Evolutionary conservation across 768 basidiomycete genomes (phyloP), one percentile per base, ranked within the genome.

Genomic region (Lentinus tigrinus): DNA sequence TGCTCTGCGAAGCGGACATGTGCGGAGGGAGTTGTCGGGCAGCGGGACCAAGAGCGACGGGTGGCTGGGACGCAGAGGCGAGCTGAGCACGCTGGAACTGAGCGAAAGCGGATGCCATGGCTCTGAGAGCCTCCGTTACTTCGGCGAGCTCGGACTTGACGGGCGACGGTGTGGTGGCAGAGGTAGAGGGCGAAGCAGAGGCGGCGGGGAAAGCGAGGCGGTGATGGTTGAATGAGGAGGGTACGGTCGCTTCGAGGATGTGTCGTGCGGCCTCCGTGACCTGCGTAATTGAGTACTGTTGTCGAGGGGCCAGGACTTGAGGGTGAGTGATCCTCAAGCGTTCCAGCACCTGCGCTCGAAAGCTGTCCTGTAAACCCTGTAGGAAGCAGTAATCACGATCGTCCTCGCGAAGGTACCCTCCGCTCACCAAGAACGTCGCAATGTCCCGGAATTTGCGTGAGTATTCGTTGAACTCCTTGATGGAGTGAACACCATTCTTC

Each of bases 351-450:
- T 19, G 6, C 1, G 5, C 2, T 0, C n/a, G 26, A 9, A 60
- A 31, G 2, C 8, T 1, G 0, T 16, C 28, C 1, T 42, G 61
- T 28, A 70, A 61, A 0, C 58, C 63, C 8, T 50, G 49, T 17
- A 63, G n/a, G 53, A 66, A 72, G 6, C 63, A 56, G 4, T 64
- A 61, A n/a, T 63, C 56, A 21, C 62, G 66, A 14, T 73, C 70
- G 3, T 60, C 40, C 3, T 52, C 39, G 3, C 62, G 64, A 3
- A 70, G 51, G 5, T 52, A 54, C 1, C 54, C 21, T 37, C 67
- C 63, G 24, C 4, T 16, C 9, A 65, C 59, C 4, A 73, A 62
- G 40, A 63, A 69, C 3, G 36, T 49, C 1, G 68, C 52, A 1
- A 70, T 57, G 19, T 46, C 52, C 0, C 54, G 13, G 52, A 71